A percentile compares a stretch with the other conserved stretches of the same genome.
Evolutionary conservation across 345 rosid genomes (phyloP).

Genomic region (Anastatica hierochuntica): DNA sequence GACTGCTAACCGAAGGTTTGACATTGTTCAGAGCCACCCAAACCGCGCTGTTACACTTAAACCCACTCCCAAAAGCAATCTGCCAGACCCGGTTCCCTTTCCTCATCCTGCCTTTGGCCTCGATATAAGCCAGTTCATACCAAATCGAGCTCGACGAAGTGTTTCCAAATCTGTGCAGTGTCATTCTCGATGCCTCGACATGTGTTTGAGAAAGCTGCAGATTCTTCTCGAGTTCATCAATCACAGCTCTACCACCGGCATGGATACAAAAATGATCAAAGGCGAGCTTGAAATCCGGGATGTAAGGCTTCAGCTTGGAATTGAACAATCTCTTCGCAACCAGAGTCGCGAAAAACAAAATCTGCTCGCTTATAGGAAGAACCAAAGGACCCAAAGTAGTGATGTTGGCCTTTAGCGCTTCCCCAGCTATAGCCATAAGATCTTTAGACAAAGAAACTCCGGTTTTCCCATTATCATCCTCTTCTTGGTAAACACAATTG

Average conservation of each 20-base stretch:
- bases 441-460: slow-evolving; percentile 89
- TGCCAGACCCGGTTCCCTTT: slow-evolving; percentile 87
- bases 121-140: slow-evolving; percentile 71
- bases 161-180: slow-evolving; percentile 78
- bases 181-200: slow-evolving; percentile 83
- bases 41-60: slow-evolving; percentile 88
- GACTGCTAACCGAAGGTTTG: slow-evolving; percentile 46
- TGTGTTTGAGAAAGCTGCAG: slow-evolving; percentile 60
- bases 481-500: slow-evolving; percentile 51
- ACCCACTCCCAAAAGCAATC: slow-evolving; percentile 84
- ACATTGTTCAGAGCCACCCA: slow-evolving; percentile 57
- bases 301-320: slow-evolving; percentile 64
- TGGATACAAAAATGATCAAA: slow-evolving; percentile 86
- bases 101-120: slow-evolving; percentile 36
- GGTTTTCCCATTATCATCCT: slow-evolving; percentile 64
- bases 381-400: slow-evolving; percentile 89
- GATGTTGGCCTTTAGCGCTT: slow-evolving; percentile 73
- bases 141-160: slow-evolving; percentile 88
- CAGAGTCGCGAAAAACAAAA: slow-evolving; percentile 63
- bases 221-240: slow-evolving; percentile 93
- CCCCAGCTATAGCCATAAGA: slow-evolving; percentile 86
- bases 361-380: slow-evolving; percentile 82
- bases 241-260: slow-evolving; percentile 86
- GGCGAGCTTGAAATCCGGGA: slow-evolving; percentile 90
- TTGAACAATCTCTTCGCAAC: slow-evolving; percentile 55